Base-by-base conservation (phyloP, 2,329 filamentous ascomycete genomes). In the Bipolaris victoriae region DNA sequence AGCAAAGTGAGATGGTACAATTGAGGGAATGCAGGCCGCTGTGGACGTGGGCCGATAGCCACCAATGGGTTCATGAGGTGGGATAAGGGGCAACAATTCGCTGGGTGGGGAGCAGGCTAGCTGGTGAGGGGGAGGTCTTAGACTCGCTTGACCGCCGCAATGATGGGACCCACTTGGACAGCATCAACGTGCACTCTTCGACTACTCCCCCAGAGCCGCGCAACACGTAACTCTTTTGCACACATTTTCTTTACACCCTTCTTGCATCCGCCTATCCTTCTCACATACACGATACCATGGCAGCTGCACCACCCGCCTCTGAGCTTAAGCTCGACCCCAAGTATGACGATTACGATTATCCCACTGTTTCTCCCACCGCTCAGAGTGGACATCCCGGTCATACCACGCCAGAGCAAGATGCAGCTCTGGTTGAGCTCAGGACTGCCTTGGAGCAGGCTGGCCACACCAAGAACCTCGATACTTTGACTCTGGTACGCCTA, bases 301-400 rank as follows among this genome's bases (percentile, higher is more conserved):
- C 73, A 50, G 63, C 69, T 62, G 47, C 61, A 49, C 47, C 60
- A 49, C 51, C 50, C 9, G 54, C 65, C 36, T 61, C 54, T 57
- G 68, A 67, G 76, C 63, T 83, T 66, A 77, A 81, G 66, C 79
- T 92, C 70, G 88, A 96, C 79, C 84, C 91, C 77, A 97, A 97
- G 82, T 96, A 98, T 83, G 95, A 98, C 81, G 78, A 96, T 82
- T 98, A 95, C 80, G 93, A 97, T 79, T 98, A 86, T 82, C 95
- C 95, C 62, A 91, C 88, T 64, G 89, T 86, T 62, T 87, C 91
- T 45, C 86, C 90, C 53, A 86, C 86, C 67, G 77, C 84, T 45
- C 86, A 88, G 74, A 81, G 83, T 69, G 95, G 95, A 65, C 92
- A 97, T 78, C 89, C 94, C 61, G 95, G 95, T 75, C 87, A 96